These are phyloP conservation scores for Stylosanthes scabra DNA, from an alignment of 331 rosid genomes.

Conservation along the genomic window DNA sequence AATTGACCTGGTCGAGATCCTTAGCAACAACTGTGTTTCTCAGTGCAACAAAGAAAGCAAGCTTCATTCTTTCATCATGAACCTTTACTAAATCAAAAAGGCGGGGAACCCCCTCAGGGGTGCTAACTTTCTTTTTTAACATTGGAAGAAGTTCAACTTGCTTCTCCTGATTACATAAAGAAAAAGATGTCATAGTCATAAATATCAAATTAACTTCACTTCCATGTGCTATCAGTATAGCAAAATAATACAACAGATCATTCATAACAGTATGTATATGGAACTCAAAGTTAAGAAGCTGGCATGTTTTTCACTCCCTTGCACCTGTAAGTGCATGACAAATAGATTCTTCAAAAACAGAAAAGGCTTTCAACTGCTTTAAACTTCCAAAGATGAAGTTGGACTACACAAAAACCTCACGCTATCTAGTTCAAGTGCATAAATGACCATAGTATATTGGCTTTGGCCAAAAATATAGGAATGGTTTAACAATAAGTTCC, in stretches of 20 bases:
- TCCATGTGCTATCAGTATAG: neutral
- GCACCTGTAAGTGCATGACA: neutral
- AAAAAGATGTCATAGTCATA: conserved; percentile 20
- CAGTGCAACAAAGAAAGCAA: conserved; percentile 85
- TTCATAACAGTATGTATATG: neutral
- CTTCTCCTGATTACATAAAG: conserved; percentile 70
- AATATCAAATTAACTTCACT: conserved; percentile 7
- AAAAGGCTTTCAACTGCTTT: neutral
- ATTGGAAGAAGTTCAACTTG: conserved; percentile 72
- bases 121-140: conserved; percentile 61
- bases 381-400: conserved; percentile 15
- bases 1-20: conserved; percentile 90
- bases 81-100: conserved; percentile 87
- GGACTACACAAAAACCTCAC: conserved; percentile 6
- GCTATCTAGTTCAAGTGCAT: neutral
- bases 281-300: conserved; percentile 5
- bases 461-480: neutral
- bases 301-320: conserved; percentile 26
- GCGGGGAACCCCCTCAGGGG: conserved; percentile 95
- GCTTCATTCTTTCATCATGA: conserved; percentile 84
- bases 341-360: neutral
- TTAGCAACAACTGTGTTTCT: conserved; percentile 86
- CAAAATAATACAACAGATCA: conserved; percentile 8
- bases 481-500: neutral
- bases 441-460: neutral